A percentile compares a stretch with the other conserved stretches of the same genome.
These are phyloP conservation scores for Tetramitus jugosus DNA, from an alignment of 208 protist genomes.

Conservation along the genomic window DNA sequence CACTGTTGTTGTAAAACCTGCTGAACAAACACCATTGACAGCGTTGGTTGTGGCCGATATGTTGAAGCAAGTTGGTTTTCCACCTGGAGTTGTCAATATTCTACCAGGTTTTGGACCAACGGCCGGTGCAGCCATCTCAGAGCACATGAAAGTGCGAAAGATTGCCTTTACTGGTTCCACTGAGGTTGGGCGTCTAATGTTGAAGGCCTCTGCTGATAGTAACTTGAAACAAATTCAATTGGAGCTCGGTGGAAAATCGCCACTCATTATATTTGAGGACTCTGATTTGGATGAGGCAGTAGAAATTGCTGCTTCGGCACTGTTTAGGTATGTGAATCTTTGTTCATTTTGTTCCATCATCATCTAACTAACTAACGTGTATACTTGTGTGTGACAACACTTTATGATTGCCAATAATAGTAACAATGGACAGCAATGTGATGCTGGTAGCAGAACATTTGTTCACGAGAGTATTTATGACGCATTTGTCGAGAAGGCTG, in stretches of 20 bases:
- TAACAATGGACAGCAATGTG: slow-evolving; percentile 71
- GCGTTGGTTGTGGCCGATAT: slow-evolving; percentile 65
- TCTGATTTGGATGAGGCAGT: slow-evolving; percentile 63
- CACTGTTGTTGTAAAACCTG: slow-evolving; percentile 69
- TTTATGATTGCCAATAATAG: too few relatives aligned
- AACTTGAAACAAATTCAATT: slow-evolving; percentile 64
- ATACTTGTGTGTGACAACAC: too few relatives aligned
- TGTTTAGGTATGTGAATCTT: too few relatives aligned
- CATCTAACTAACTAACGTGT: too few relatives aligned
- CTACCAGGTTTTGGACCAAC: slow-evolving; percentile 64
- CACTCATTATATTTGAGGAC: slow-evolving; percentile 68
- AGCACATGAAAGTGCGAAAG: slow-evolving; percentile 66
- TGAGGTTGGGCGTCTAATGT: slow-evolving; percentile 55
- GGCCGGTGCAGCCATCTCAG: slow-evolving; percentile 51
- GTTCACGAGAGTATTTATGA: slow-evolving; percentile 72
- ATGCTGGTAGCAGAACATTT: slow-evolving; percentile 65
- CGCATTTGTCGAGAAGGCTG: slow-evolving; percentile 57
- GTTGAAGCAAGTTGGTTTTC: slow-evolving; percentile 65
- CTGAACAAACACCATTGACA: slow-evolving; percentile 73
- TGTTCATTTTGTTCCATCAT: too few relatives aligned
- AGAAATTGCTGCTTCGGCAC: slow-evolving; percentile 47
- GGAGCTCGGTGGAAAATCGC: slow-evolving; percentile 78
- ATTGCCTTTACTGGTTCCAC: slow-evolving; percentile 79
- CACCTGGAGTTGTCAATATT: slow-evolving; percentile 72
- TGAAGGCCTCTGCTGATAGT: slow-evolving; percentile 48